Evolutionary conservation across 139 green algal genomes (phyloP), one percentile per base, ranked within the genome.

Genomic region (Micractinium sp.): DNA sequence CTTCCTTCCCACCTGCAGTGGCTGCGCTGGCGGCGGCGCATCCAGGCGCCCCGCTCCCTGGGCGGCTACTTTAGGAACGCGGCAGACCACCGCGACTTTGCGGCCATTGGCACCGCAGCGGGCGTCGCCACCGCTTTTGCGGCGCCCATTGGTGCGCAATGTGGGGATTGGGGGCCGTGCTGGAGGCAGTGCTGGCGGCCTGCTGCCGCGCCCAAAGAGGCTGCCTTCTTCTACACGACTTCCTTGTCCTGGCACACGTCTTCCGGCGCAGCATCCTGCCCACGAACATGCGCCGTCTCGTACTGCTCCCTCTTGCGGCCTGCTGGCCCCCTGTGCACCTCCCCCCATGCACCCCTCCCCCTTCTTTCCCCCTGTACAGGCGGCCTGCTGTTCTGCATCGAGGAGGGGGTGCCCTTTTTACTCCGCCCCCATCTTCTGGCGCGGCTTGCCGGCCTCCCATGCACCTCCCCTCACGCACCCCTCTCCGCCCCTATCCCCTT

Each of bases 301-400:
- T 93, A 73, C 78, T 91, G 81, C 20, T 89, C 86, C 56, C 74
- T 96, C 93, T 93, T 90, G 94, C 53, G 92, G 92, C 69, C 96
- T 96, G 76, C 87, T 96, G 82, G 92, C 93, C 22, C 96, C 94
- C n/a, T 67, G 15, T 18, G 18, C 15, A 67, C 60, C 60, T 67
- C 15, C 18, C 7, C 23, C 22, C 63, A 73, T n/a, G 23, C 23
- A 29, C 63, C 63, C 63, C 63, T 56, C 47, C 47, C 47, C 9
- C 9, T 56, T 56, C 29, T 22, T 22, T 35, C 29, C 39, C 16
- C n/a, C 19, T 14, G 20, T 53, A 23, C 61, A 87, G 83, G 83
- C 29, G 95, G 95, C 53, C 90, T 96, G 82, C 90, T 97, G 56
- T 95, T 97, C 88, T 94, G 93, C 9, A 89, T 96, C 27, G 94